These are phyloP conservation scores for Fusarium musae DNA, from an alignment of 2,329 filamentous ascomycete species.

Conservation along the genomic window DNA sequence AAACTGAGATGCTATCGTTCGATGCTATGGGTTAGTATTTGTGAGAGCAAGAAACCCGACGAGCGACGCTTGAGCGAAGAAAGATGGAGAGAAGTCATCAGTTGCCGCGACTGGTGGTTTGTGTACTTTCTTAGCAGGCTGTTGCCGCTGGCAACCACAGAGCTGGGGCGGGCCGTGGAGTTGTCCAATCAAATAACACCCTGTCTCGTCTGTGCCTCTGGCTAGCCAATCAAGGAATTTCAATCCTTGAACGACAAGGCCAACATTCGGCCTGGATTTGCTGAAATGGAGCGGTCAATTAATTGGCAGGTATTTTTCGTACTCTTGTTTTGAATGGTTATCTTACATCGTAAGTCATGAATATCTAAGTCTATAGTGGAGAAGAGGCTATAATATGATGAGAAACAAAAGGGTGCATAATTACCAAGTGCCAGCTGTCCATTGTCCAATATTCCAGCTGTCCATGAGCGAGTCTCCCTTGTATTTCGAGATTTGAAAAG, in stretches of 20 bases:
- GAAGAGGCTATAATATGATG: conserved; percentile 24
- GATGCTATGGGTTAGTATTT: conserved; percentile 41
- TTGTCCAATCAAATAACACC: conserved; percentile 26
- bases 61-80: conserved; percentile 31
- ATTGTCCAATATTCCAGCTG: background rate
- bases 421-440: background rate
- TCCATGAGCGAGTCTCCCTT: background rate
- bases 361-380: conserved; percentile 35
- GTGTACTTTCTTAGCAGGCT: conserved; percentile 48
- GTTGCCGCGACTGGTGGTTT: conserved; percentile 44
- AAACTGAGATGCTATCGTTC: conserved; percentile 16
- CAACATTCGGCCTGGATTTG: background rate
- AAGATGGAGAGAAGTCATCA: conserved; percentile 22
- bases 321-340: conserved; percentile 14
- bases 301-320: conserved; percentile 8
- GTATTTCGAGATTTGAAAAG: background rate
- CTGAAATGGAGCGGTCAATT: conserved; percentile 9
- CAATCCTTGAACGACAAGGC: background rate
- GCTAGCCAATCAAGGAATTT: conserved; percentile 10
- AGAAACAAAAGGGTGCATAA: conserved; percentile 1
- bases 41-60: conserved; percentile 25
- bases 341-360: conserved; percentile 18
- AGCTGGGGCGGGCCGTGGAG: background rate
- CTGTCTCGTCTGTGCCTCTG: background rate
- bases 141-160: conserved; percentile 49